Evolutionary conservation across 2,329 filamentous ascomycete species (phyloP), one percentile per base, ranked within the genome.

Genomic region (Cladosporium sp.): DNA sequence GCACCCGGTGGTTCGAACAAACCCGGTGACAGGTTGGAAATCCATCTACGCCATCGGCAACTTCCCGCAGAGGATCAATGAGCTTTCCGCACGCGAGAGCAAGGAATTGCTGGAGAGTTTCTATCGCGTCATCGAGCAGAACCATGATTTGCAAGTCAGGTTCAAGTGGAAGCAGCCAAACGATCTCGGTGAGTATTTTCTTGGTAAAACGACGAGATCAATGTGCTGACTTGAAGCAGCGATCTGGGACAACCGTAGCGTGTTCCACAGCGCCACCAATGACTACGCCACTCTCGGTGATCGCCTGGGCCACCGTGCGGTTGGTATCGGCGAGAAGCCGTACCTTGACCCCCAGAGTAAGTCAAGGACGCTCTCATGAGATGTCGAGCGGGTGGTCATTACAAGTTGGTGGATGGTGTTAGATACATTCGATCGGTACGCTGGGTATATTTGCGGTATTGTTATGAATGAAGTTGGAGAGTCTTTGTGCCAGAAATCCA

Each of bases 171-270:
- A 78, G 73, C 82, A 82, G 67, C 68, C 73, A 66, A 83, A 85
- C 68, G 81, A 83, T 71, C 75, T 83, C 73, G 73, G 80, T 77
- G 69, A 72, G 77, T 63, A 30, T 21, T 26, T n/a, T 36, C 2
- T 44, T 58, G n/a, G 30, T 26, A 28, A 59, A 21, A 21, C 6
- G 21, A n/a, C 6, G 28, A 57, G 55, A n/a, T 57, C 8, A 47
- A 21, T 38, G 21, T n/a, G 44, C 36, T 26, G 49, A 41, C 15
- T 52, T 26, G 15, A n/a, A 30, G 4, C 38, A 64, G 84, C 87
- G 1, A 88, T 90, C 69, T 91, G 88, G 88, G 88, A 91, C 72
- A 90, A 90, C 67, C 77, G 86, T 7, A 84, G 83, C 64, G 82
- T 79, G 0, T 88, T 85, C 74, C 86, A 88, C 70, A 83, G 83